A percentile compares a stretch with the other conserved stretches of the same genome.
These are phyloP conservation scores for Triangularia verruculosa DNA, from an alignment of 2,329 filamentous ascomycete species.

Conservation along the genomic window DNA sequence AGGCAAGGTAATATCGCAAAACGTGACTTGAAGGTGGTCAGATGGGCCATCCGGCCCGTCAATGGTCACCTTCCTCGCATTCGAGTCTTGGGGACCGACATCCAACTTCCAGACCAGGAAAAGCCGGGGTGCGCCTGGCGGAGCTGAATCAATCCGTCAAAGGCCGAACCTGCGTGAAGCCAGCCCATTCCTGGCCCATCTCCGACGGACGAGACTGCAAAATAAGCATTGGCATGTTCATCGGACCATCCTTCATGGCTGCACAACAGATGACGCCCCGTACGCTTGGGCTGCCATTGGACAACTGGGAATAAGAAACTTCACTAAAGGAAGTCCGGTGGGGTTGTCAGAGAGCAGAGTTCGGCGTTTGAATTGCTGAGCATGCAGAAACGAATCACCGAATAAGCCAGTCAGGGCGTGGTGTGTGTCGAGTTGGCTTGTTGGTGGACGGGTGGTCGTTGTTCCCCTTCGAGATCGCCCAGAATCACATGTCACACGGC, in stretches of 20 bases:
- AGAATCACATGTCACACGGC: constrained; percentile 1
- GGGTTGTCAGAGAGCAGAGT: not conserved
- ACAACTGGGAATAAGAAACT: not conserved
- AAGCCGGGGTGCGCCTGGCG: not conserved
- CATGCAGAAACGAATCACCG: not conserved
- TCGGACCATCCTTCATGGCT: not conserved
- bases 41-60: not conserved
- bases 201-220: not conserved
- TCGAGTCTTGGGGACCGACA: not conserved
- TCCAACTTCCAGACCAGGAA: not conserved
- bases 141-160: not conserved
- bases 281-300: not conserved
- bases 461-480: not conserved
- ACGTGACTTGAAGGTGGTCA: not conserved
- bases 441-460: not conserved
- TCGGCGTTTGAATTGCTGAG: not conserved
- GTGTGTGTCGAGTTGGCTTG: not conserved
- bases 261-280: not conserved
- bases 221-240: not conserved
- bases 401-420: not conserved
- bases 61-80: not conserved
- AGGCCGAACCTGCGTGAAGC: not conserved
- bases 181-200: not conserved
- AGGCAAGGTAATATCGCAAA: not conserved
- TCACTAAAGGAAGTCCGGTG: not conserved